Evolutionary conservation across 1,139 yeast species (phyloP).

Genomic region (Spathaspora sp.): DNA sequence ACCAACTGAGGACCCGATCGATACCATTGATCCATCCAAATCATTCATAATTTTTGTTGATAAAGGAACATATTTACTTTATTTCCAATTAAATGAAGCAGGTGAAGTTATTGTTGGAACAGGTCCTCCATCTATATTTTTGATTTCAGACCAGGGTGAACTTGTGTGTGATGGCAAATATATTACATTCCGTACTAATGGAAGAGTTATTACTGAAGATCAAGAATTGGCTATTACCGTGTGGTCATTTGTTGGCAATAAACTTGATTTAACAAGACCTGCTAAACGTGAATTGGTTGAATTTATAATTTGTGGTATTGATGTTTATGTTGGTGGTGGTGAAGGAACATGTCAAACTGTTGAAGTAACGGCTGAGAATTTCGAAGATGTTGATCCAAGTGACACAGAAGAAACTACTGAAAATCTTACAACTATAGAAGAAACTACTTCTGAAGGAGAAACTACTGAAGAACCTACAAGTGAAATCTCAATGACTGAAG

Average conservation of each 20-base stretch:
- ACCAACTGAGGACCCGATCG: background rate
- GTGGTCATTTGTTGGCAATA: conserved; percentile 27
- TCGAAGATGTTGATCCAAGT: background rate
- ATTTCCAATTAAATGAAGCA: background rate
- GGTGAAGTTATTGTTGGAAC: background rate
- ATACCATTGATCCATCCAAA: conserved; percentile 16
- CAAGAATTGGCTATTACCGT: conserved; percentile 23
- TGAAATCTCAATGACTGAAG: too few species aligned
- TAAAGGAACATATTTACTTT: too few species aligned
- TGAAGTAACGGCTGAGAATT: conserved; percentile 6
- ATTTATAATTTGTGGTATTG: conserved; percentile 16
- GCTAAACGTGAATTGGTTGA: conserved; percentile 9
- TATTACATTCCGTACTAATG: conserved; percentile 2
- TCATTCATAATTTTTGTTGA: conserved; percentile 29
- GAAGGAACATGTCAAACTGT: conserved; percentile 12
- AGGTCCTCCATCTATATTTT: background rate
- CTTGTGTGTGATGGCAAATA: conserved; percentile 19
- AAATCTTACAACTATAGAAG: too few species aligned
- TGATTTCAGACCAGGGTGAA: background rate
- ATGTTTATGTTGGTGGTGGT: conserved; percentile 15
- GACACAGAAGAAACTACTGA: background rate
- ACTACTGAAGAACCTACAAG: too few species aligned
- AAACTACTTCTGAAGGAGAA: too few species aligned
- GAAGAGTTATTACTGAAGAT: conserved; percentile 10
- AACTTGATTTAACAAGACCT: conserved; percentile 22